These are phyloP conservation scores for Nannochloropsis salina DNA, from an alignment of 108 stramenopile genomes.

Conservation along the genomic window DNA sequence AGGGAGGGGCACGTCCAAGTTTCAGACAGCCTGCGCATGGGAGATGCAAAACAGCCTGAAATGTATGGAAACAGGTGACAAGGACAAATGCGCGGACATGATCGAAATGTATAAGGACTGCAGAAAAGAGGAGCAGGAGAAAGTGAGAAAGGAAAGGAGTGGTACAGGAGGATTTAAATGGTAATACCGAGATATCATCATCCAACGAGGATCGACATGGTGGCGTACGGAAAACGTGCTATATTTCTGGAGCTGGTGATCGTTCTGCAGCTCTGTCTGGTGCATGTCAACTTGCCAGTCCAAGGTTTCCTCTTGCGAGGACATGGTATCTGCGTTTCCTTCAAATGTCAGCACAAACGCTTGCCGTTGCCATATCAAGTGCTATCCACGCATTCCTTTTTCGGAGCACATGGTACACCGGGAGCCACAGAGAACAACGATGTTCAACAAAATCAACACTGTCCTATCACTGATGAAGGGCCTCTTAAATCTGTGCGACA, in stretches of 20 bases:
- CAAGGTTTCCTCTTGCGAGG: neutral
- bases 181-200: neutral
- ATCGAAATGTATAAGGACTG: constrained; percentile 20
- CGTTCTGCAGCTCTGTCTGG: neutral
- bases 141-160: neutral
- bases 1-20: constrained; percentile 13
- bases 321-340: too few species aligned
- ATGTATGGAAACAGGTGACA: constrained; percentile 14
- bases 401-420: too few species aligned
- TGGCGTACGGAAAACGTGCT: neutral
- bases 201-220: neutral
- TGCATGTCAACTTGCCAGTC: neutral
- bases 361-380: too few species aligned
- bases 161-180: neutral
- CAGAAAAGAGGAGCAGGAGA: constrained; percentile 2
- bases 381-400: too few species aligned
- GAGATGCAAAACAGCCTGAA: constrained; percentile 11
- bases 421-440: too few species aligned
- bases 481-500: neutral
- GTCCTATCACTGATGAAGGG: neutral
- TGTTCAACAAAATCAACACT: too few species aligned
- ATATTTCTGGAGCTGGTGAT: neutral
- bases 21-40: constrained; percentile 16
- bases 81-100: neutral
- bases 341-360: too few species aligned